Conservation (phyloP, 1,284 basidiomycete genomes). For the Amylostereum chailletii region DNA sequence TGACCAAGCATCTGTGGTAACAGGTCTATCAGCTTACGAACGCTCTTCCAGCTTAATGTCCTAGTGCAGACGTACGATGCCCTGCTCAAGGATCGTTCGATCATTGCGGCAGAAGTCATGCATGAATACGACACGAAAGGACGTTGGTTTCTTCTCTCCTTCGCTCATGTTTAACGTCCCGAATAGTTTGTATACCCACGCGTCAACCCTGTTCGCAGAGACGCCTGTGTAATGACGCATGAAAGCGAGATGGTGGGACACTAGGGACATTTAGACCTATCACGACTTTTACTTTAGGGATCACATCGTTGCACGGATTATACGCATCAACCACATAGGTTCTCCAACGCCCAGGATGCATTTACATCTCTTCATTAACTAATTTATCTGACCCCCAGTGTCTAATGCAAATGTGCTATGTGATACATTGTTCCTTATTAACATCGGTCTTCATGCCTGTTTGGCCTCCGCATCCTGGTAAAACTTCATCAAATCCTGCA, state of each 20-base stretch:
- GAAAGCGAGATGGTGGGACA: conserved; percentile 63
- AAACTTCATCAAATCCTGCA: conserved; percentile 82
- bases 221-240: conserved; percentile 80
- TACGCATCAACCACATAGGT: too few species aligned
- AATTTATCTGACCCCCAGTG: background rate
- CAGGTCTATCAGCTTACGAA: conserved; percentile 5
- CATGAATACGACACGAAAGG: conserved; percentile 81
- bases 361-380: background rate
- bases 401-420: background rate
- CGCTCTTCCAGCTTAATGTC: conserved; percentile 33
- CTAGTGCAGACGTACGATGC: conserved; percentile 49
- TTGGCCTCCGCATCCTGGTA: conserved; percentile 37
- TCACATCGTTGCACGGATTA: too few species aligned
- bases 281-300: too few species aligned
- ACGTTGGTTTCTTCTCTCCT: conserved; percentile 12
- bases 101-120: conserved; percentile 76
- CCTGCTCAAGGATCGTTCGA: conserved; percentile 66
- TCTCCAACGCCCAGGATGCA: too few species aligned
- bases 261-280: conserved; percentile 1
- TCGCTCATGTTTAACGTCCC: background rate
- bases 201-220: conserved; percentile 64
- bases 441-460: background rate
- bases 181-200: conserved; percentile 74
- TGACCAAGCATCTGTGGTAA: background rate
- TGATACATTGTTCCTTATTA: background rate